Evolutionary conservation across 1,139 yeast genomes (phyloP).

Genomic region (Zhuliangozyma parablackwelliae): DNA sequence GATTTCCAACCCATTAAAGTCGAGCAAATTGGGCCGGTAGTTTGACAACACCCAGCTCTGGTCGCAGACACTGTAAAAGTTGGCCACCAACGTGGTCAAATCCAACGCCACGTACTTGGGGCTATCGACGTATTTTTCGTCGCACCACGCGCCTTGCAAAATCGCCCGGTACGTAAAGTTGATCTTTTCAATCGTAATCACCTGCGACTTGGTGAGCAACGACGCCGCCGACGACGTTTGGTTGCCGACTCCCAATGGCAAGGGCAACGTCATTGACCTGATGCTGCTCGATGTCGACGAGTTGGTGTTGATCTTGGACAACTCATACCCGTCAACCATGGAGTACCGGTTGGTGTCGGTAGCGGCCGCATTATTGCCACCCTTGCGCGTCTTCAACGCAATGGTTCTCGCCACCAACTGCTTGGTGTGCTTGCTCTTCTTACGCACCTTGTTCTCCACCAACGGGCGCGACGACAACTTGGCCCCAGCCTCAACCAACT

Average conservation of each 20-base stretch:
- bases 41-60: conserved; percentile 46
- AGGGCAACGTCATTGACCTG: conserved; percentile 37
- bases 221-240: conserved; percentile 38
- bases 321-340: conserved; percentile 49
- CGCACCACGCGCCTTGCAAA: conserved; percentile 49
- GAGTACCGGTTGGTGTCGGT: conserved; percentile 32
- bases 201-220: conserved; percentile 35
- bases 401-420: conserved; percentile 47
- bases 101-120: conserved; percentile 27
- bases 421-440: conserved; percentile 12
- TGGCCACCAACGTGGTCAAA: conserved; percentile 24
- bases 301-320: conserved; percentile 44
- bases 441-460: conserved; percentile 20
- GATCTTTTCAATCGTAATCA: conserved; percentile 40
- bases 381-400: conserved; percentile 28
- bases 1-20: conserved; percentile 72
- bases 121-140: conserved; percentile 22
- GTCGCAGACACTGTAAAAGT: conserved; percentile 38
- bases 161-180: conserved; percentile 47
- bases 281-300: conserved; percentile 36
- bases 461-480: conserved; percentile 40
- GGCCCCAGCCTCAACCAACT: conserved; percentile 59
- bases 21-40: conserved; percentile 53
- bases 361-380: conserved; percentile 1
- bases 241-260: conserved; percentile 42